A percentile compares a stretch with the other conserved stretches of the same genome.
Conservation (phyloP, 768 basidiomycete genomes). For the Mycena epipterygia region DNA sequence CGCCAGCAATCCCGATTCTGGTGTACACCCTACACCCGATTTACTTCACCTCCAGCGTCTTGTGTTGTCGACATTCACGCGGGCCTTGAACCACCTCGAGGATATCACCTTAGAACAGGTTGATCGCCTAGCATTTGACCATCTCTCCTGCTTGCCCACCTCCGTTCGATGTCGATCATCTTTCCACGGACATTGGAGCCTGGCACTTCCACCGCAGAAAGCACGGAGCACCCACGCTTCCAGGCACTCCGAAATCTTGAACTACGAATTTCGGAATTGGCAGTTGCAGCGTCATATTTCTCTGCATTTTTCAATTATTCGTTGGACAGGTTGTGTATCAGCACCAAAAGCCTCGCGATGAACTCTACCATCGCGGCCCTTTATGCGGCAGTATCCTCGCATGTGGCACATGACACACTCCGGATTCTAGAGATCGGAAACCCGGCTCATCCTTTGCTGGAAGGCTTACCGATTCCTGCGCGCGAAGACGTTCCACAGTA, state of each 20-base stretch:
- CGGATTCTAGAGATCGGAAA: not conserved
- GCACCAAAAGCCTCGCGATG: not conserved
- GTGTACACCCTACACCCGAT: not conserved
- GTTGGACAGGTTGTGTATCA: not conserved
- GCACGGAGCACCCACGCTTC: not conserved
- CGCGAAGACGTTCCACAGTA: not conserved
- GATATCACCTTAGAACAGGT: not conserved
- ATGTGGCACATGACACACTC: not conserved
- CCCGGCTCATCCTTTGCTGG: too few species aligned
- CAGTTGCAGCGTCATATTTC: not conserved
- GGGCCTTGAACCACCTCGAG: not conserved
- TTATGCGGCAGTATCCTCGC: not conserved
- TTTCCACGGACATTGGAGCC: not conserved
- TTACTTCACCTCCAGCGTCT: not conserved
- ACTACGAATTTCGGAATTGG: not conserved
- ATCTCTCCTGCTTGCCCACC: not conserved
- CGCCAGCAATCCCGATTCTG: not conserved
- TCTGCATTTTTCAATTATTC: not conserved
- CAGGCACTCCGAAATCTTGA: not conserved
- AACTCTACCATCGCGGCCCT: not conserved
- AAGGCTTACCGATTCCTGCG: not conserved
- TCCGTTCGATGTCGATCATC: not conserved
- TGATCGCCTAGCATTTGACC: not conserved
- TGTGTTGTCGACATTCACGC: not conserved
- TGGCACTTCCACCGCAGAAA: not conserved